Conservation (phyloP, 169 alveolate species). For the Amoebophrya sp. region DNA sequence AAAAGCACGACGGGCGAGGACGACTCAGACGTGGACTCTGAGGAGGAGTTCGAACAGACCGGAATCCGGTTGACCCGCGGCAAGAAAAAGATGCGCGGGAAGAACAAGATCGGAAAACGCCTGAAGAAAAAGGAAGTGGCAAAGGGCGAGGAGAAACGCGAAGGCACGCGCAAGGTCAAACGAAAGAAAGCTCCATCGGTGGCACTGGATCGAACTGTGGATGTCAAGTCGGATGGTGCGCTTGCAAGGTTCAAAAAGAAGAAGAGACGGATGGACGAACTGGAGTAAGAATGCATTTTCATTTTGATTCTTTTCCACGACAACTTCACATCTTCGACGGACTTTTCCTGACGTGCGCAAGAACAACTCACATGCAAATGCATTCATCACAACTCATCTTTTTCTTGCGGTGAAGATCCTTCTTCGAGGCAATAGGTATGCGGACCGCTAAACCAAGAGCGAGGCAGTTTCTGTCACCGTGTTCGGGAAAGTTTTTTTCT, state of each 20-base stretch:
- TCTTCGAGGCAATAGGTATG: no score
- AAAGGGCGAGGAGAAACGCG: neutral
- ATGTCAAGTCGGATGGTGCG: neutral
- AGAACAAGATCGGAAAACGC: slow-evolving; percentile 12
- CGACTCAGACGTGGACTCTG: neutral
- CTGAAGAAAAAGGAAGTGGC: slow-evolving; percentile 9
- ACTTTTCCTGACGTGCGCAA: no score
- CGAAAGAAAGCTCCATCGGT: neutral
- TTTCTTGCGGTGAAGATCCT: no score
- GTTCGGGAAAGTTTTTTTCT: no score
- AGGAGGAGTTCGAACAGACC: neutral
- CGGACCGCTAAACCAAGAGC: no score
- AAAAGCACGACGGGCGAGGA: neutral
- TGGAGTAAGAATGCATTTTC: neutral
- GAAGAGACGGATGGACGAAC: neutral
- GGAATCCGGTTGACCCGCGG: neutral
- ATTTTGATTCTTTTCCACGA: no score
- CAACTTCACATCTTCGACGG: no score
- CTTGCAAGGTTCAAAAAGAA: neutral
- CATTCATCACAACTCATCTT: no score
- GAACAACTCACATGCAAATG: no score
- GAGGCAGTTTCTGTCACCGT: no score
- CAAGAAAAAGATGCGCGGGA: neutral
- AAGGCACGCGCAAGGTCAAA: neutral
- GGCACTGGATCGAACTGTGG: neutral